Base-by-base conservation (phyloP, 768 basidiomycete species). In the Jaapia argillacea region DNA sequence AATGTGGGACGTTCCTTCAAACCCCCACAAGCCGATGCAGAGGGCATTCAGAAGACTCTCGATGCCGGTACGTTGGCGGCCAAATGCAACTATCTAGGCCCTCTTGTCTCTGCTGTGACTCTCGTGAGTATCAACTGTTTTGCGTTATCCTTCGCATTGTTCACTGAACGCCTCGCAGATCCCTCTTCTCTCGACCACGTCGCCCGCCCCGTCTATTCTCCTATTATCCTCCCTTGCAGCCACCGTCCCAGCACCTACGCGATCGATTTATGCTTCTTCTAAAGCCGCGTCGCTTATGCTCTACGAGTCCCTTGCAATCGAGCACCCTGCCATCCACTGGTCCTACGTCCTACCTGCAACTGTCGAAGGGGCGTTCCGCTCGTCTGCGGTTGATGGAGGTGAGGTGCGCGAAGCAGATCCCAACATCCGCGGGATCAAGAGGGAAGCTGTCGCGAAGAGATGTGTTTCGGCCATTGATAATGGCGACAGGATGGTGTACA, bases 231-330 rank as follows among this genome's bases (percentile, higher is more conserved):
- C 81, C 23, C 65, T 83, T 2, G 92, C 82, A 2, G 77, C 87
- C 2, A 67, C 82, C 4, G 79, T 92, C 26, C 86, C 92, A 2
- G 78, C 91, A 0, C 92, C 92, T 1, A 90, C 86, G 1, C 81
- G 92, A 5, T 66, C 86, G 1, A 63, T 97, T 26, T 97, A 97
- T 56, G 78, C 74, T 0, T 77, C 89, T 3, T 86, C 84, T 6
- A 96, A 97, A 59, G 70, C 82, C 2, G 85, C 90, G 0, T 78
- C 84, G 1, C 72, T 87, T 23, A 49, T 81, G 4, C 77, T 92
- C 44, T 90, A 79, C 58, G 85, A 86, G 58, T 70, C 82, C 0
- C 75, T 91, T 24, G 66, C 87, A 3, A 84, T 89, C 46, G 89
- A 91, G 51, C 81, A 90, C 48, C 83, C 85, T 4, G 54, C 60